These are phyloP conservation scores for Mycena belliarum DNA, from an alignment of 768 basidiomycete species.

Conservation along the genomic window DNA sequence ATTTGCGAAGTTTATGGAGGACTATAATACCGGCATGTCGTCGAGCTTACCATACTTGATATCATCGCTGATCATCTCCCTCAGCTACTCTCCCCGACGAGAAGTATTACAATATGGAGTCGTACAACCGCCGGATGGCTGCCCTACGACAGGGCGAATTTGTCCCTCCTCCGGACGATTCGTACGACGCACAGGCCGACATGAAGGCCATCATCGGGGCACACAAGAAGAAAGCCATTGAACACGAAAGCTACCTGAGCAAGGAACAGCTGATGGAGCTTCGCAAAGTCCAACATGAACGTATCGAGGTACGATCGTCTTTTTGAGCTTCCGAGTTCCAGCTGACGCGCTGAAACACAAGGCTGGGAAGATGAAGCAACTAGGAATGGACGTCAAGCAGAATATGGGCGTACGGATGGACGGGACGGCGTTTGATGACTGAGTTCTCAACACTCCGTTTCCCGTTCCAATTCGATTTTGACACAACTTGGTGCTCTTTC, in stretches of 20 bases:
- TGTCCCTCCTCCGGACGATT: conserved; percentile 67
- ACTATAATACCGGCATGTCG: conserved; percentile 73
- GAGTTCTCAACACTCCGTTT: neutral
- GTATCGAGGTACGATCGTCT: conserved; percentile 60
- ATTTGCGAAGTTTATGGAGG: conserved; percentile 80
- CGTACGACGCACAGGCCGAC: conserved; percentile 84
- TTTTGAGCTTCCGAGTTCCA: neutral
- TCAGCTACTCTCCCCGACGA: conserved; percentile 90
- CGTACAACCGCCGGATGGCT: conserved; percentile 82
- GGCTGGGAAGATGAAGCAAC: conserved; percentile 80
- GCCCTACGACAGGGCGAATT: conserved; percentile 84
- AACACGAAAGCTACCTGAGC: conserved; percentile 74
- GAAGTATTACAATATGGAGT: conserved; percentile 91
- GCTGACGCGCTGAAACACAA: conserved; percentile 26
- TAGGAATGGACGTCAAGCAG: conserved; percentile 88
- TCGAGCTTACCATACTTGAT: too few relatives aligned
- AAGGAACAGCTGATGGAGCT: conserved; percentile 82
- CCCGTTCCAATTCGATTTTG: neutral
- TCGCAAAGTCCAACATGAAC: conserved; percentile 81
- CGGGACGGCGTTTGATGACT: conserved; percentile 58
- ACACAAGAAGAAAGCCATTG: conserved; percentile 67
- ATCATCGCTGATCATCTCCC: neutral
- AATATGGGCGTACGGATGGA: conserved; percentile 90
- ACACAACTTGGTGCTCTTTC: too few relatives aligned
- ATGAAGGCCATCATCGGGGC: conserved; percentile 71